These are phyloP conservation scores for Ceratobasidium sp. DNA, from an alignment of 1,284 basidiomycete genomes.

Conservation along the genomic window DNA sequence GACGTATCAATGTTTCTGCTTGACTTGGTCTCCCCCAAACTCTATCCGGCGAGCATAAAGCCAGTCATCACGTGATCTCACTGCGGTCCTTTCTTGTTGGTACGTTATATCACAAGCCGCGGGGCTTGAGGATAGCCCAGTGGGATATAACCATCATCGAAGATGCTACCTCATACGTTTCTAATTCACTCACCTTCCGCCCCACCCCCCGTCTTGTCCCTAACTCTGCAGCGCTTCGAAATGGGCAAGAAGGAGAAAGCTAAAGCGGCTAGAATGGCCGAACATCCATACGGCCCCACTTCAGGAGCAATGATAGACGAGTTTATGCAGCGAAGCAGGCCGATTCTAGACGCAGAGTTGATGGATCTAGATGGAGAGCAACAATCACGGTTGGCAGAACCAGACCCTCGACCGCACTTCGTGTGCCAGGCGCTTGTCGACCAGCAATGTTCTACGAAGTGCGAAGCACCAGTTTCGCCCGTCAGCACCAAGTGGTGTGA, in stretches of 20 bases:
- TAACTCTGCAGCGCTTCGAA: neutral
- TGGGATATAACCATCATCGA: too few relatives aligned
- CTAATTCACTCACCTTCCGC: too few relatives aligned
- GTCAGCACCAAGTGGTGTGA: constrained; percentile 1
- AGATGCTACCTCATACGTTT: neutral
- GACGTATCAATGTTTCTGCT: neutral
- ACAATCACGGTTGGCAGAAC: neutral
- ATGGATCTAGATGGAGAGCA: too few relatives aligned
- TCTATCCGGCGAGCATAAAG: neutral
- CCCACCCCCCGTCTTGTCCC: neutral
- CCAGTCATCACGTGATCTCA: neutral
- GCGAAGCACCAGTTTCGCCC: neutral
- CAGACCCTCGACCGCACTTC: neutral
- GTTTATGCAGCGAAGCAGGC: too few relatives aligned
- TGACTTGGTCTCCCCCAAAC: neutral
- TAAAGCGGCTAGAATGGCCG: neutral
- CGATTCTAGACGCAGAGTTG: too few relatives aligned
- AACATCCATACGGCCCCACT: neutral
- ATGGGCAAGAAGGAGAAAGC: constrained; percentile 15
- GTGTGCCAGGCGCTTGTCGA: neutral
- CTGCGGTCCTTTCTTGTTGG: too few relatives aligned
- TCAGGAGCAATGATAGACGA: neutral
- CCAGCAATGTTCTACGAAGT: neutral
- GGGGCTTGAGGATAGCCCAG: too few relatives aligned
- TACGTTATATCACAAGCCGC: too few relatives aligned